phyloP scores from a whole-genome alignment of 192 early-diverging fungal genomes.

The Coemansia sp. region DNA sequence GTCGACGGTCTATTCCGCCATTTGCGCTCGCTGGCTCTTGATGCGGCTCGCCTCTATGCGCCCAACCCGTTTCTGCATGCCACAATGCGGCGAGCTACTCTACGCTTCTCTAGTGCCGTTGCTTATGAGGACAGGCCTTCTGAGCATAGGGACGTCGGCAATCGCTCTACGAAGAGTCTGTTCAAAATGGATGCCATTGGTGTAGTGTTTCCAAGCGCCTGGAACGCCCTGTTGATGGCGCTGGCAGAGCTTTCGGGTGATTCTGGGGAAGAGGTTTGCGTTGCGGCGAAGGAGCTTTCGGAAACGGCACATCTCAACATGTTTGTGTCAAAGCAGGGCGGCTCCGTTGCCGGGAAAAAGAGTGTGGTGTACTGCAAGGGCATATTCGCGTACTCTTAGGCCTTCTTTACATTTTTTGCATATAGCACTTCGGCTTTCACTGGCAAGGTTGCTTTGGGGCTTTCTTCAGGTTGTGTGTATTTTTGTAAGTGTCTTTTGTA shows the following conservation, averaged over 20 bases:
- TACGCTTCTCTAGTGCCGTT: slow-evolving; percentile 28
- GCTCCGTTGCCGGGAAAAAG: slow-evolving; percentile 32
- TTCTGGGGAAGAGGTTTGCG: slow-evolving; percentile 3
- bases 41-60: slow-evolving; percentile 19
- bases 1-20: slow-evolving; percentile 26
- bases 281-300: slow-evolving; percentile 23
- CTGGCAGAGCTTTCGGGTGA: slow-evolving; percentile 12
- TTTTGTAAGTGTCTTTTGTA: too few relatives aligned
- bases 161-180: slow-evolving; percentile 7
- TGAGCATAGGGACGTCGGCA: neutral
- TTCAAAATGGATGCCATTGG: slow-evolving; percentile 32
- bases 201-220: slow-evolving; percentile 37
- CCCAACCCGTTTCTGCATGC: slow-evolving; percentile 31
- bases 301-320: slow-evolving; percentile 43
- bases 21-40: slow-evolving; percentile 8
- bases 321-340: slow-evolving; percentile 41
- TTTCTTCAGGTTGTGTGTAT: neutral
- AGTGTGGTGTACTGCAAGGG: slow-evolving; percentile 11
- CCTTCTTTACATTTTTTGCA: neutral
- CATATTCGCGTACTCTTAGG: neutral
- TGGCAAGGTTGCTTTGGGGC: neutral
- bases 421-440: neutral
- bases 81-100: slow-evolving; percentile 21
- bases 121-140: slow-evolving; percentile 13
- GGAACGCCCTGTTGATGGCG: slow-evolving; percentile 19